A percentile compares a stretch with the other conserved stretches of the same genome.
phyloP scores from a whole-genome alignment of 768 basidiomycete species.

The Lentinula edodes region DNA sequence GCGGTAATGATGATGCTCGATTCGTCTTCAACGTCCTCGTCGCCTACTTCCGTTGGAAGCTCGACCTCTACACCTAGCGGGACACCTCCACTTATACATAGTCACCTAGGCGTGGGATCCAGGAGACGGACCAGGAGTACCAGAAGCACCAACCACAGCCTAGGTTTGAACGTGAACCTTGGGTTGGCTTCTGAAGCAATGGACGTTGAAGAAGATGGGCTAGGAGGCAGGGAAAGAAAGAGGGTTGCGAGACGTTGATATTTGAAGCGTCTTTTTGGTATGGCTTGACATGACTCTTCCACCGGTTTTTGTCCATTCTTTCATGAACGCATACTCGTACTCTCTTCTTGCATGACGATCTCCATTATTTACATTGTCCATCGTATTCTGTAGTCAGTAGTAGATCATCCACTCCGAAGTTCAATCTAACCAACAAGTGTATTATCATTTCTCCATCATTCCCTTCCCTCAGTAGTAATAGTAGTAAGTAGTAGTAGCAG shows the following conservation, averaged over 20 bases:
- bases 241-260: conserved; percentile 59
- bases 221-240: conserved; percentile 62
- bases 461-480: background rate
- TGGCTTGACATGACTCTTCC: background rate
- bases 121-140: conserved; percentile 55
- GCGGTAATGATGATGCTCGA: conserved; percentile 78
- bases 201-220: conserved; percentile 67
- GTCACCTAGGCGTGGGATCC: conserved; percentile 17
- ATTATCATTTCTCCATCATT: background rate
- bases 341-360: background rate
- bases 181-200: conserved; percentile 42
- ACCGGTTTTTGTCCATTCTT: background rate
- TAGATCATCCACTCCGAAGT: background rate
- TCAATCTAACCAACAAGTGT: background rate
- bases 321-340: background rate
- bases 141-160: conserved; percentile 32
- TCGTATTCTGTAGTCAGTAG: background rate
- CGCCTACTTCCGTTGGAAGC: conserved; percentile 29
- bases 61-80: conserved; percentile 29
- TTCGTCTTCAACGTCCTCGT: conserved; percentile 28
- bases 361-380: background rate
- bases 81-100: conserved; percentile 18
- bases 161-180: conserved; percentile 7
- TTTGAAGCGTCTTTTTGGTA: background rate
- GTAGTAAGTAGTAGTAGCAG: too few relatives aligned